Percentiles rank a stretch among this genome's conserved stretches.
These are phyloP conservation scores for Marsdenia floribunda DNA, from an alignment of 257 asterid species.

Conservation along the genomic window DNA sequence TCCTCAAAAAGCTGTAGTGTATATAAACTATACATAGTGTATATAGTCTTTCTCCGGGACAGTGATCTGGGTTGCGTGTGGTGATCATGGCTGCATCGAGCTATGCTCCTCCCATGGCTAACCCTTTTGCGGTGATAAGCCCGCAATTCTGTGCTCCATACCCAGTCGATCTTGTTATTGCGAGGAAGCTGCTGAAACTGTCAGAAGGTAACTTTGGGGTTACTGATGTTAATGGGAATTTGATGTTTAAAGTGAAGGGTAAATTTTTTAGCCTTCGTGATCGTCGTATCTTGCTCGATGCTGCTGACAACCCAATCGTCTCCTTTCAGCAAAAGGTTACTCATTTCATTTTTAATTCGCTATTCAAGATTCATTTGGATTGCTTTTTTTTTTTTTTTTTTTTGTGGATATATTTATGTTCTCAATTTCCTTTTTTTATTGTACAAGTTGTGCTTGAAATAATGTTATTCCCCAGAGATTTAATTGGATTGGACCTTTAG, in stretches of 20 bases:
- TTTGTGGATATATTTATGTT: background rate
- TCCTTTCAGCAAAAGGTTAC: constrained; percentile 66
- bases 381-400: background rate
- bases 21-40: background rate
- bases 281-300: constrained; percentile 67
- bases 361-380: background rate
- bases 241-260: constrained; percentile 61
- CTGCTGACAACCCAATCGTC: constrained; percentile 53
- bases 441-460: background rate
- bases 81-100: constrained; percentile 3
- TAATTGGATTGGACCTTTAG: background rate
- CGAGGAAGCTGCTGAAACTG: constrained; percentile 54
- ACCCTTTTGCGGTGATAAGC: constrained; percentile 43
- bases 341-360: background rate
- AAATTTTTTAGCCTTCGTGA: constrained; percentile 58
- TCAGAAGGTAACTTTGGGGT: constrained; percentile 55
- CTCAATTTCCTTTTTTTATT: background rate
- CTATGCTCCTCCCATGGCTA: background rate
- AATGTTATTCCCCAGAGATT: background rate
- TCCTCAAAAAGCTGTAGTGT: background rate
- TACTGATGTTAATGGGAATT: constrained; percentile 54
- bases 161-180: constrained; percentile 56
- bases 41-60: background rate
- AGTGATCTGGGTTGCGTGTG: background rate
- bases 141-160: constrained; percentile 64